Evolutionary conservation across 768 basidiomycete species (phyloP).

Genomic region (Mycena galopus): DNA sequence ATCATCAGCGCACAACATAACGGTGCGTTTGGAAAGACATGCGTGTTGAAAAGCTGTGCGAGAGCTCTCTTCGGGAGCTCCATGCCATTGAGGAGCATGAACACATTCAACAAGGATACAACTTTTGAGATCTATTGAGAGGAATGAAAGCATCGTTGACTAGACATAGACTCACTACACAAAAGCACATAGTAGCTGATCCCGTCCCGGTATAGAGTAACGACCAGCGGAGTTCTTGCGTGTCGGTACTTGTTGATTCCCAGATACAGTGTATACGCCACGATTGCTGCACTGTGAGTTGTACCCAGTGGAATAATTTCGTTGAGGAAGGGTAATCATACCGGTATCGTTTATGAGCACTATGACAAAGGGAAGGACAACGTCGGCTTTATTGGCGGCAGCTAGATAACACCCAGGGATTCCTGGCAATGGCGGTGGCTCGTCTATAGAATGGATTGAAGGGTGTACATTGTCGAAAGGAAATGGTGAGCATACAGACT

Average conservation of each 20-base stretch:
- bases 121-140: not conserved
- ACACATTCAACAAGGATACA: not conserved
- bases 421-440: not conserved
- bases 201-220: constrained; percentile 26
- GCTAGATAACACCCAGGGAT: constrained; percentile 20
- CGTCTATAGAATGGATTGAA: not conserved
- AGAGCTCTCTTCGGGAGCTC: not conserved
- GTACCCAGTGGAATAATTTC: not conserved
- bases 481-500: constrained; percentile 5
- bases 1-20: not conserved
- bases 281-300: not conserved
- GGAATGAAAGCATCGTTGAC: not conserved
- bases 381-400: not conserved
- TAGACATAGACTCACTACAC: not conserved
- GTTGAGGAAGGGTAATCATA: not conserved
- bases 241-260: constrained; percentile 28
- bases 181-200: constrained; percentile 25
- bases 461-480: not conserved
- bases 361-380: constrained; percentile 14
- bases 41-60: not conserved
- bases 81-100: not conserved
- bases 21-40: not conserved
- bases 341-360: constrained; percentile 19
- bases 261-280: constrained; percentile 24
- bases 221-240: constrained; percentile 11